These are phyloP conservation scores for Colletotrichum karsti DNA, from an alignment of 2,329 filamentous ascomycete species.

Conservation along the genomic window DNA sequence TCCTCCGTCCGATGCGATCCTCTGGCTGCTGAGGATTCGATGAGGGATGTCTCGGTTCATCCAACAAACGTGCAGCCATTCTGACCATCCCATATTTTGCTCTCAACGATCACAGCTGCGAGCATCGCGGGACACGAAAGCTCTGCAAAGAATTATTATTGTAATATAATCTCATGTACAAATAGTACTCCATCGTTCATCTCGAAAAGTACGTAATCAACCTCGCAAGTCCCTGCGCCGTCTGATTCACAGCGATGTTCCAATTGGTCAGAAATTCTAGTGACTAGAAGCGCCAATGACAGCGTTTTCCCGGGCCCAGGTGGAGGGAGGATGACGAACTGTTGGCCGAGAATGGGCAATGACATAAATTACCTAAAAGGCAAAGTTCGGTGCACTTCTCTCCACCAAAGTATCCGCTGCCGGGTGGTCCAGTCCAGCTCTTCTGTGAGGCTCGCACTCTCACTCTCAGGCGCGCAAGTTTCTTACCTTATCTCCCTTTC, in stretches of 20 bases:
- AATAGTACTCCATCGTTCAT: not conserved
- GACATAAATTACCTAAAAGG: conserved; percentile 23
- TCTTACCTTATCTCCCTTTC: not conserved
- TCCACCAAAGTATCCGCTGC: not conserved
- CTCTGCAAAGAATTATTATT: not conserved
- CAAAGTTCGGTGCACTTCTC: conserved; percentile 10
- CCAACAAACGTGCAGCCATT: too few species aligned
- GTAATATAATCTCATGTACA: conserved; percentile 4
- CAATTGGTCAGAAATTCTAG: conserved; percentile 19
- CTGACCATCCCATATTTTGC: too few species aligned
- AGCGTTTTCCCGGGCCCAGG: conserved; percentile 18
- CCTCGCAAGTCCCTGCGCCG: not conserved
- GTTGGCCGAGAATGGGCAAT: conserved; percentile 27
- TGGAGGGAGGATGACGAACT: conserved; percentile 30
- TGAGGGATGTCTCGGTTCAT: too few species aligned
- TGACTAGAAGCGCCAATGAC: conserved; percentile 16
- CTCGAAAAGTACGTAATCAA: conserved; percentile 16
- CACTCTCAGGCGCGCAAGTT: not conserved
- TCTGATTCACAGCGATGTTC: not conserved
- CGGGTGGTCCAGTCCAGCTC: not conserved
- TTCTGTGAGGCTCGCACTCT: not conserved
- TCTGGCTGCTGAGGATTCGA: too few species aligned
- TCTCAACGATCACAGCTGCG: not conserved
- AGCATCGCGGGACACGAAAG: not conserved
- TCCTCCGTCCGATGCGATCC: too few species aligned